A percentile compares a stretch with the other conserved stretches of the same genome.
Conservation (phyloP, 2,329 filamentous ascomycete species). For the Colletotrichum endophyticum region DNA sequence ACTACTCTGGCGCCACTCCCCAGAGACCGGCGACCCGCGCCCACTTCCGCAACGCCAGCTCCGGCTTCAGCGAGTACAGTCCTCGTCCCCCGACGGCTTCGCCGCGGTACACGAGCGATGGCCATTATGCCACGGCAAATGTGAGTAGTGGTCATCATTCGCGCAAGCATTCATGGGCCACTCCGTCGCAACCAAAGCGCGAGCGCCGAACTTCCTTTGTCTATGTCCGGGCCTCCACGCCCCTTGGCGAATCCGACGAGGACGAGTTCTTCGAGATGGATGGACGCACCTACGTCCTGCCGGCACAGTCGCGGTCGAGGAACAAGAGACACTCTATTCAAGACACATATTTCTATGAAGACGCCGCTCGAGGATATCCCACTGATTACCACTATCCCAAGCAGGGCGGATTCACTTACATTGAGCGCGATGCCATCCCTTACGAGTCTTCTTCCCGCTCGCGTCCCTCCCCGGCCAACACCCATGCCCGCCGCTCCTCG, state of each 20-base stretch:
- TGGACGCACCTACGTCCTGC: constrained; percentile 58
- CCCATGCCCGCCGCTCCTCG: constrained; percentile 52
- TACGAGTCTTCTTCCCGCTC: constrained; percentile 50
- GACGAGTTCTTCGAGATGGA: constrained; percentile 63
- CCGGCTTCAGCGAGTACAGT: constrained; percentile 44
- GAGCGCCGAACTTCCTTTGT: constrained; percentile 60
- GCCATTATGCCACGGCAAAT: constrained; percentile 69
- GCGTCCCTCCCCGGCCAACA: constrained; percentile 45
- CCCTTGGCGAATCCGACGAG: constrained; percentile 69
- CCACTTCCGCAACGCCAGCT: constrained; percentile 51
- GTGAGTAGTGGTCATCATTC: constrained; percentile 60
- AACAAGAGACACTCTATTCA: constrained; percentile 24
- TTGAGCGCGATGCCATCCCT: constrained; percentile 35
- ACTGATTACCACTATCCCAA: constrained; percentile 64
- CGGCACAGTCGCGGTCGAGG: constrained; percentile 47
- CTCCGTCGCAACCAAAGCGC: constrained; percentile 48
- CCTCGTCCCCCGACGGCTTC: constrained; percentile 58
- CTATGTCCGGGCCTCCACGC: constrained; percentile 62
- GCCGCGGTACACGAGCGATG: constrained; percentile 66
- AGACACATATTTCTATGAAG: constrained; percentile 26
- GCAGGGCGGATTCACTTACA: constrained; percentile 51
- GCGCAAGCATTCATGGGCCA: constrained; percentile 54
- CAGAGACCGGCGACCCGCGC: constrained; percentile 61
- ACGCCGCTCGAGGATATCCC: constrained; percentile 57
- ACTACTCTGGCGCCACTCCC: constrained; percentile 49